phyloP scores from a whole-genome alignment of 2,329 filamentous ascomycete genomes.

The Ceratocystis alfenasii region DNA sequence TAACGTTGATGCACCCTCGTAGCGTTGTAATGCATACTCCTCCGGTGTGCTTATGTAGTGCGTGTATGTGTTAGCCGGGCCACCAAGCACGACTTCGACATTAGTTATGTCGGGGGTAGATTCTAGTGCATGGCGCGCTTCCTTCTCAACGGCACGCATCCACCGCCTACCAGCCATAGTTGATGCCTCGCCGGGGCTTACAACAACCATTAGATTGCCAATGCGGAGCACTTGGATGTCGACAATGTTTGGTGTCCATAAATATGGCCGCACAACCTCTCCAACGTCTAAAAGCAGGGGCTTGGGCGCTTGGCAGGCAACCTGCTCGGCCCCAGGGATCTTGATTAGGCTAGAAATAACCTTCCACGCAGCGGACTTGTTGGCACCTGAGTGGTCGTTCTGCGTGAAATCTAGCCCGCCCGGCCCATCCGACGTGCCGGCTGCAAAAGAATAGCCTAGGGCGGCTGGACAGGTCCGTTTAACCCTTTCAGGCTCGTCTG shows the following conservation, averaged over 20 bases:
- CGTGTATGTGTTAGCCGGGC: slow-evolving; percentile 57
- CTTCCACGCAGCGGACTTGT: slow-evolving; percentile 60
- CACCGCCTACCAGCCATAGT: slow-evolving; percentile 88
- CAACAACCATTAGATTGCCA: slow-evolving; percentile 71
- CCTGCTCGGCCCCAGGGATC: slow-evolving; percentile 56
- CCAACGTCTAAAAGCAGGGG: slow-evolving; percentile 82
- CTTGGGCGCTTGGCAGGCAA: slow-evolving; percentile 66
- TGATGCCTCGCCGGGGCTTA: slow-evolving; percentile 76
- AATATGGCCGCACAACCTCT: slow-evolving; percentile 63
- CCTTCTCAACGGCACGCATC: slow-evolving; percentile 52
- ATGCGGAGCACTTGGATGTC: slow-evolving; percentile 77
- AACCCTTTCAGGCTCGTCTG: slow-evolving; percentile 50
- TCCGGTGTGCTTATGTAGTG: slow-evolving; percentile 65
- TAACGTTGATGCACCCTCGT: slow-evolving; percentile 88
- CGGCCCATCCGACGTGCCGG: slow-evolving; percentile 82
- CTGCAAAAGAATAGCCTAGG: slow-evolving; percentile 84
- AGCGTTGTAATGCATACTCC: slow-evolving; percentile 62
- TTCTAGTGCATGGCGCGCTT: slow-evolving; percentile 24
- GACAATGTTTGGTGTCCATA: slow-evolving; percentile 84
- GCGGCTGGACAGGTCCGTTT: slow-evolving; percentile 76
- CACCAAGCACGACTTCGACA: slow-evolving; percentile 21
- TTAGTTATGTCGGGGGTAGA: slow-evolving; percentile 50
- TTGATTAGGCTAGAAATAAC: slow-evolving; percentile 63
- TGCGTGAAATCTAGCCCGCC: slow-evolving; percentile 91
- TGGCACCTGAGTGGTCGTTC: slow-evolving; percentile 60